Evolutionary conservation across 83 land plant species (phyloP), one percentile per base, ranked within the genome.

Genomic region (Thuja plicata): DNA sequence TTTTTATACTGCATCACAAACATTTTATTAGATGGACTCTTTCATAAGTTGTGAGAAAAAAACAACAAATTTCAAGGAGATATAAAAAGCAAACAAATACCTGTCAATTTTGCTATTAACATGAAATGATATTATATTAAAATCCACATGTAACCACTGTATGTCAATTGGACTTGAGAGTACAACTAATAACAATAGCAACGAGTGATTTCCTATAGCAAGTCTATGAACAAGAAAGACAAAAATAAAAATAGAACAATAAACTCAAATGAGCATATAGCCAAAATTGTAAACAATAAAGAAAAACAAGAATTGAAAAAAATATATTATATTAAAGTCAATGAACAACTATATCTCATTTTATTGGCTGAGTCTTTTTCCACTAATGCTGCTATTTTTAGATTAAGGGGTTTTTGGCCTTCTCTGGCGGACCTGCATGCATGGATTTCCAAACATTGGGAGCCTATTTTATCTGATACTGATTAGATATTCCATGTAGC

Each of bases 1-100:
- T 98, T 98, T 73, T 97, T 97, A 94, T 98, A 98, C 99, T 98
- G 96, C 93, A 92, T 41, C 41, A 85, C 77, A 78, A 90, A 80
- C 27, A 55, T 87, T 78, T 35, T 37, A 43, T 76, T 32, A 88
- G n/a, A 89, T 35, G 24, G 17, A 13, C 71, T 32, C 12, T 43
- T 43, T 43, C 52, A 46, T 71, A 43, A 9, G 79, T 15, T 76
- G 38, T 3, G 13, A 32, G 79, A 76, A 76, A 35, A 34, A 76
- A 76, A 3, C 15, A 76, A 34, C 35, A 34, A 35, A 76, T 34
- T 38, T 35, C 35, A 35, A 32, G 15, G 15, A 76, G 35, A 35
- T 76, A 76, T 15, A 12, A 8, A 34, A 76, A 32, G 79, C 5
- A 76, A 76, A 32, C 4, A 15, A 76, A 12, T n/a, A 73, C 35